These are phyloP conservation scores for Euphorbia lathyris DNA, from an alignment of 345 rosid genomes.

Conservation along the genomic window DNA sequence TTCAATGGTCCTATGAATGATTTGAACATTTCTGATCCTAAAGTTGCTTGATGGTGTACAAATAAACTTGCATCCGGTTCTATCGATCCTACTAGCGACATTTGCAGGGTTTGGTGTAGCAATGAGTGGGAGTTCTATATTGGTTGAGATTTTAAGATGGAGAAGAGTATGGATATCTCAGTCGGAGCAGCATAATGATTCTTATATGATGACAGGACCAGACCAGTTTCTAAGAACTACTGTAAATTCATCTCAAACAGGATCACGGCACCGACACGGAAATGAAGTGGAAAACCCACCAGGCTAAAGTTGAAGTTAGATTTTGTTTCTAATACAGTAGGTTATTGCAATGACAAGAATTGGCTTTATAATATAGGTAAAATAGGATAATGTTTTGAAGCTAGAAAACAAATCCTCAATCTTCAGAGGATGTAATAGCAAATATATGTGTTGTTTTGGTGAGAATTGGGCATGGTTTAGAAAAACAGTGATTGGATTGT, in stretches of 20 bases:
- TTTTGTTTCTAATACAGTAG: neutral
- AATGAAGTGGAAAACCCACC: conserved; percentile 22
- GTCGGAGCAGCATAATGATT: conserved; percentile 18
- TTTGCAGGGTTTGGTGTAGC: conserved; percentile 82
- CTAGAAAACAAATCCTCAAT: neutral
- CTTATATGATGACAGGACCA: conserved; percentile 26
- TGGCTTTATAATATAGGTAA: neutral
- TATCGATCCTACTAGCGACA: conserved; percentile 72
- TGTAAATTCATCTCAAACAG: conserved; percentile 16
- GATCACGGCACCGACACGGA: conserved; percentile 8
- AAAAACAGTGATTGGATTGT: neutral
- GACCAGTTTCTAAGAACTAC: conserved; percentile 31
- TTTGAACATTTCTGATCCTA: conserved; percentile 5
- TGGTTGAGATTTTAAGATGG: conserved; percentile 78
- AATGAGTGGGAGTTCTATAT: conserved; percentile 77
- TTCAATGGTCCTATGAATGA: neutral
- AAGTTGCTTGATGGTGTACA: conserved; percentile 17
- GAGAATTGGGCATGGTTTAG: neutral
- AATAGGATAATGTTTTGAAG: neutral
- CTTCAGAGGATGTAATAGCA: neutral
- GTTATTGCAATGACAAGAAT: no score
- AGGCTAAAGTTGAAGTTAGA: conserved; percentile 16
- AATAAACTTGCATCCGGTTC: conserved; percentile 66
- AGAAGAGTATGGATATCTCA: conserved; percentile 48
- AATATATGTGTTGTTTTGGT: neutral